Conservation (phyloP, 352 stramenopile species). For the Globisporangium middletonii region DNA sequence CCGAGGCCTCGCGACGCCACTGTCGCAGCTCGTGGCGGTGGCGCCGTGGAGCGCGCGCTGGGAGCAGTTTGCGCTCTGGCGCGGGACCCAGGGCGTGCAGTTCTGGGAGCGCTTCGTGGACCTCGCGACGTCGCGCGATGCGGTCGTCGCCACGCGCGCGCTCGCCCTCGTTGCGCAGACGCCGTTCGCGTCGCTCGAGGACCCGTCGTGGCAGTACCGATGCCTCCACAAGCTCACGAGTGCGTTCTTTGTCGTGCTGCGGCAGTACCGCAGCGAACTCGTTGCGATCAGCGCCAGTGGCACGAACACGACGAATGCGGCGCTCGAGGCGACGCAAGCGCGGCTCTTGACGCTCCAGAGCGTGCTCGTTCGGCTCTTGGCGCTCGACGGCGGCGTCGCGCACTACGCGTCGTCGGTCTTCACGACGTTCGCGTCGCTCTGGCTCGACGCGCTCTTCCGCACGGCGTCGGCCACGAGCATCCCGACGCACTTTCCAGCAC, state of each 20-base stretch:
- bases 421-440: slow-evolving; percentile 59
- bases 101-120: slow-evolving; percentile 67
- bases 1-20: slow-evolving; percentile 10
- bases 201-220: slow-evolving; percentile 69
- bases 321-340: neutral
- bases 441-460: slow-evolving; percentile 59
- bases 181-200: slow-evolving; percentile 62
- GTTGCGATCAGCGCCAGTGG: slow-evolving; percentile 11
- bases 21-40: slow-evolving; percentile 24
- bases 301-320: neutral
- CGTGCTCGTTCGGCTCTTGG: slow-evolving; percentile 43
- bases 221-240: slow-evolving; percentile 51
- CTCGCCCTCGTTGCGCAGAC: slow-evolving; percentile 45
- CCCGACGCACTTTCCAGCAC: slow-evolving; percentile 61
- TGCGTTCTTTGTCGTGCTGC: slow-evolving; percentile 53
- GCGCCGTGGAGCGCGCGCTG: slow-evolving; percentile 31
- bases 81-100: slow-evolving; percentile 33
- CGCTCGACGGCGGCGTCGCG: slow-evolving; percentile 50
- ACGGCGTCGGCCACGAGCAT: slow-evolving; percentile 59
- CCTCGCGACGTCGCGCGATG: slow-evolving; percentile 33
- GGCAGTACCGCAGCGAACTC: slow-evolving; percentile 37
- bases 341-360: slow-evolving; percentile 42
- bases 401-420: slow-evolving; percentile 66
- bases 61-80: slow-evolving; percentile 40
- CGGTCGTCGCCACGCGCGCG: slow-evolving; percentile 30